Evolutionary conservation across 2,329 filamentous ascomycete genomes (phyloP), one percentile per base, ranked within the genome.

Genomic region (Botrytis paeoniae): DNA sequence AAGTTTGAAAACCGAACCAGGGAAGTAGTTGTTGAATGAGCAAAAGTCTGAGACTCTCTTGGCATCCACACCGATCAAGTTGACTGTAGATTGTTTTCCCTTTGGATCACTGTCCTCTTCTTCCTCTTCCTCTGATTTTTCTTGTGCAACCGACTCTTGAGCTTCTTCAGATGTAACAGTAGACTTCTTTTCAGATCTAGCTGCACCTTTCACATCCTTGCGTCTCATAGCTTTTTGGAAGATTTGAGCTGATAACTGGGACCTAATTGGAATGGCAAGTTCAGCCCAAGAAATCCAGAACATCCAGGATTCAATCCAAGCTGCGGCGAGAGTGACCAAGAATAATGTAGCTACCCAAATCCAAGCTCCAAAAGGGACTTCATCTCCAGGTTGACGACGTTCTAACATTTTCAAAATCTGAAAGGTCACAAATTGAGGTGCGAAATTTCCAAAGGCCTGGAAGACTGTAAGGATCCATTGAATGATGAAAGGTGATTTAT

Each of bases 191-290:
- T 84, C 84, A 62, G 81, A 85, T 78, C 87, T 89, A 51, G 84
- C 78, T 10, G 79, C 85, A 18, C 88, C 87, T 80, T 94, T 93
- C 59, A 93, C 88, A 80, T 95, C 93, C 80, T 95, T 95, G 66
- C 91, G 87, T 61, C 91, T 87, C 85, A 94, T 89, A 0, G 92
- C 88, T 80, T 96, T 96, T 74, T 91, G 88, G 77, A 95, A 95
- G 25, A 95, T 87, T 12, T 94, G 85, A 0, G 91, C 87, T 2
- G 91, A 89, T 3, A 96, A 83, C 77, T 94, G 90, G 41, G 89
- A 87, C 69, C 91, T 89, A 25, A 95, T 83, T 0, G 92, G 91
- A 37, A 93, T 85, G 63, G 86, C 86, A 18, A 95, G 80, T 69
- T 89, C 86, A 0, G 87, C 85, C 81, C 87, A 90, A 0, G 88